These are phyloP conservation scores for Emericellopsis atlantica DNA, from an alignment of 2,329 filamentous ascomycete species.

Conservation along the genomic window DNA sequence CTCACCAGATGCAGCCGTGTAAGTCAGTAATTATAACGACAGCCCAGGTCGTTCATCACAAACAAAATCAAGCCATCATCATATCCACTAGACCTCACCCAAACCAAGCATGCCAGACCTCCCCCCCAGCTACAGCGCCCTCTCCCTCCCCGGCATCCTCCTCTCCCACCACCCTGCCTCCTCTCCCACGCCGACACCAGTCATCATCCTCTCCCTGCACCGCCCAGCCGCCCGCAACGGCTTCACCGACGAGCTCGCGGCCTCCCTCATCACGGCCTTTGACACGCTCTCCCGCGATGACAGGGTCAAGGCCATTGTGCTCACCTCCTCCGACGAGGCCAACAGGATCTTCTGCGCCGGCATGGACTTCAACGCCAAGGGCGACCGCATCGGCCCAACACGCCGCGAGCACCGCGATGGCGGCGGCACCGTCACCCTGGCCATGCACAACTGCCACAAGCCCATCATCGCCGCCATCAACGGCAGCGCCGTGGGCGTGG, in stretches of 20 bases:
- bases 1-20: background rate
- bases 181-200: constrained; percentile 42
- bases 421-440: constrained; percentile 39
- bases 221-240: constrained; percentile 56
- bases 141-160: constrained; percentile 28
- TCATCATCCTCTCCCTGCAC: constrained; percentile 51
- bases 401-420: constrained; percentile 28
- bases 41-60: background rate
- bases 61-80: background rate
- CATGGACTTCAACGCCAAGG: constrained; percentile 34
- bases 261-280: constrained; percentile 44
- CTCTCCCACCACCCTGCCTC: constrained; percentile 34
- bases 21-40: too few species aligned
- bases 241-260: constrained; percentile 52
- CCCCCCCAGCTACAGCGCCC: constrained; percentile 24
- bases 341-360: constrained; percentile 45
- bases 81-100: background rate
- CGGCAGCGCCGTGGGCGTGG: constrained; percentile 46
- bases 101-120: constrained; percentile 4
- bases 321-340: constrained; percentile 35
- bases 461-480: constrained; percentile 47
- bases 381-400: constrained; percentile 9
- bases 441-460: constrained; percentile 44
- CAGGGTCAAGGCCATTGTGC: constrained; percentile 40
- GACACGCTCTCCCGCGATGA: constrained; percentile 35